A percentile compares a stretch with the other conserved stretches of the same genome.
These are phyloP conservation scores for Polytrichum commune DNA, from an alignment of 225 moss, liverwort and hornwort species.

Conservation along the genomic window DNA sequence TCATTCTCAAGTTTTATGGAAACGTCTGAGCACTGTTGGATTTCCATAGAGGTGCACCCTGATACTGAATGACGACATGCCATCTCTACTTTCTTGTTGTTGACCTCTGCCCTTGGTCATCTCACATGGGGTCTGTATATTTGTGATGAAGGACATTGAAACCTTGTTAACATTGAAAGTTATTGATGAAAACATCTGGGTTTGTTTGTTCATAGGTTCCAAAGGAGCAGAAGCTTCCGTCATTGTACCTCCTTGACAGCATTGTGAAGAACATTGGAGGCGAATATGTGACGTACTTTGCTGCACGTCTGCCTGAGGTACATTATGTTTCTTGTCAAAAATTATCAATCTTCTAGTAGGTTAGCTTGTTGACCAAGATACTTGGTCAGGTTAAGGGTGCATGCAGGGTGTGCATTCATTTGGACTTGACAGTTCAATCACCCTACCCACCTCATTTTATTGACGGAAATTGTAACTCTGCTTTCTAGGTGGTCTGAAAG, in stretches of 20 bases:
- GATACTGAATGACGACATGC: neutral
- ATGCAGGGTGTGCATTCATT: neutral
- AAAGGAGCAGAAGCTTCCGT: constrained; percentile 95
- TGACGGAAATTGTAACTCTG: too few species aligned
- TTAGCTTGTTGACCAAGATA: neutral
- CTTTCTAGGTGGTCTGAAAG: too few species aligned
- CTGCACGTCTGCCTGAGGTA: constrained; percentile 93
- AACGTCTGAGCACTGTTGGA: neutral
- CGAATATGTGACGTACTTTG: constrained; percentile 90
- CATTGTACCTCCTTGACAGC: constrained; percentile 94
- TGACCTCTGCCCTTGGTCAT: too few species aligned
- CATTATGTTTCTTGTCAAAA: neutral
- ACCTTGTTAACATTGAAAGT: neutral
- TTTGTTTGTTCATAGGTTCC: constrained; percentile 56
- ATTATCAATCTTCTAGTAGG: neutral
- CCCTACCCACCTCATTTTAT: too few species aligned
- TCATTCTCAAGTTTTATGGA: too few species aligned
- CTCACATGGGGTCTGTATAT: too few species aligned
- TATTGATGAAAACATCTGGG: neutral
- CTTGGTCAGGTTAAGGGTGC: neutral
- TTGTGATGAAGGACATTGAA: too few species aligned
- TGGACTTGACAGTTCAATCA: too few species aligned
- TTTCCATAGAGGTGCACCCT: neutral
- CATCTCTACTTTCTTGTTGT: neutral
- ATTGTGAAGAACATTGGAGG: constrained; percentile 99